phyloP scores from a whole-genome alignment of 1,139 yeast species.

The Yamadazyma sp. region DNA sequence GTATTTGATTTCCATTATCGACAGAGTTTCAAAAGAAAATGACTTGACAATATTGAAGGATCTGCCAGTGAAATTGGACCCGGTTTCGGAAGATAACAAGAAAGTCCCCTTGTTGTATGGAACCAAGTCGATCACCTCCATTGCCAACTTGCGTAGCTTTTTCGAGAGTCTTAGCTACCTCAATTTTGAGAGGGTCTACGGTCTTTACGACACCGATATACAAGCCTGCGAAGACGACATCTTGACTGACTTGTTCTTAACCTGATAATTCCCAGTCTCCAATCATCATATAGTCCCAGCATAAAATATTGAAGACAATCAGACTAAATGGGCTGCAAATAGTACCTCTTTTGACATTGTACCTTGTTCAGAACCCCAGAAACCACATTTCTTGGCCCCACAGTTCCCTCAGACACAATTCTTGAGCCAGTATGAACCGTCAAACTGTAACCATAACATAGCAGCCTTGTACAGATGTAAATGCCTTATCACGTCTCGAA shows the following conservation, averaged over 20 bases:
- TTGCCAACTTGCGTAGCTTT: constrained; percentile 62
- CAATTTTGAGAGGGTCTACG: constrained; percentile 72
- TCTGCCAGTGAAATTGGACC: constrained; percentile 29
- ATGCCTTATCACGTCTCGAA: not conserved
- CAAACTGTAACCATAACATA: too few species aligned
- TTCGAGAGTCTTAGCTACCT: constrained; percentile 70
- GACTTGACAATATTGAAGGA: constrained; percentile 39
- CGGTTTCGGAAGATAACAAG: constrained; percentile 12
- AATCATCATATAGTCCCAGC: too few species aligned
- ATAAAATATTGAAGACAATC: too few species aligned
- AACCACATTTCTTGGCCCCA: too few species aligned
- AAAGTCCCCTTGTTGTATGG: constrained; percentile 50
- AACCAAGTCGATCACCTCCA: constrained; percentile 38
- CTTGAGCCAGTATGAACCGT: too few species aligned
- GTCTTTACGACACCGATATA: constrained; percentile 50
- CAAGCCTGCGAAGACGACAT: constrained; percentile 51
- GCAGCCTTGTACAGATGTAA: too few species aligned
- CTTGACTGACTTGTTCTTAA: constrained; percentile 7
- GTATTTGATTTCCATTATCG: constrained; percentile 49
- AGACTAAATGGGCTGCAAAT: too few species aligned
- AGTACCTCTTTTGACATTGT: too few species aligned
- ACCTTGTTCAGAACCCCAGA: too few species aligned
- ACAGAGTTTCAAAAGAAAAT: constrained; percentile 45
- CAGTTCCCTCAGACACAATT: too few species aligned
- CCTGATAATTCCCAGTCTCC: too few species aligned